A percentile compares a stretch with the other conserved stretches of the same genome.
Conservation (phyloP, 805 yeast species). For the Pichia occidentalis region DNA sequence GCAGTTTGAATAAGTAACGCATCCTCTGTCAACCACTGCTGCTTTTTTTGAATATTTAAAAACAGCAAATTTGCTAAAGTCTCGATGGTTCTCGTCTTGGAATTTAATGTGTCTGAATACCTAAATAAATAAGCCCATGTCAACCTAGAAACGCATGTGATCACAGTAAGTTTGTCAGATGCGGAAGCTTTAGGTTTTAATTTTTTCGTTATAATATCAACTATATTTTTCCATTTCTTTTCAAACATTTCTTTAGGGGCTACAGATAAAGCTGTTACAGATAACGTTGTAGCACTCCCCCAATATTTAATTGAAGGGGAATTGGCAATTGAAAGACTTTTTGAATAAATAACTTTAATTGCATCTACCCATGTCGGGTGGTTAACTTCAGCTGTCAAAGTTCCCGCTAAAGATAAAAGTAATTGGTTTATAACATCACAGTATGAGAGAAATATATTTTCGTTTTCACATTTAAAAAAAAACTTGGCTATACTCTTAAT, state of each 20-base stretch:
- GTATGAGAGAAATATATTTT: constrained; percentile 65
- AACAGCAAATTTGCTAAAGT: constrained; percentile 51
- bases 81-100: constrained; percentile 75
- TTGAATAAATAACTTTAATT: constrained; percentile 52
- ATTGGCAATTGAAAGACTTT: constrained; percentile 38
- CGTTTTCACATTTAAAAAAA: constrained; percentile 58
- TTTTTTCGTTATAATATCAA: constrained; percentile 56
- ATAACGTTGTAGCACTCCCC: constrained; percentile 60
- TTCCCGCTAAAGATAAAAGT: constrained; percentile 74
- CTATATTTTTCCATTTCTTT: constrained; percentile 59
- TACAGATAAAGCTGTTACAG: constrained; percentile 71
- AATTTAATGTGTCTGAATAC: constrained; percentile 81
- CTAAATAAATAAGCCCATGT: constrained; percentile 88
- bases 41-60: constrained; percentile 46
- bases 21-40: constrained; percentile 72
- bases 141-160: constrained; percentile 64
- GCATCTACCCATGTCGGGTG: constrained; percentile 95
- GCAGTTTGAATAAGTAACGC: constrained; percentile 54
- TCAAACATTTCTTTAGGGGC: constrained; percentile 73
- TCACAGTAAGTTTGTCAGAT: constrained; percentile 45
- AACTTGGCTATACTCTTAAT: constrained; percentile 81
- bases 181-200: constrained; percentile 55
- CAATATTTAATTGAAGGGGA: constrained; percentile 44
- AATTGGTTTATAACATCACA: constrained; percentile 76
- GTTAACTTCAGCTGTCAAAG: constrained; percentile 87